Evolutionary conservation across 2,329 filamentous ascomycete species (phyloP).

Genomic region (Hypoxylon sp.): DNA sequence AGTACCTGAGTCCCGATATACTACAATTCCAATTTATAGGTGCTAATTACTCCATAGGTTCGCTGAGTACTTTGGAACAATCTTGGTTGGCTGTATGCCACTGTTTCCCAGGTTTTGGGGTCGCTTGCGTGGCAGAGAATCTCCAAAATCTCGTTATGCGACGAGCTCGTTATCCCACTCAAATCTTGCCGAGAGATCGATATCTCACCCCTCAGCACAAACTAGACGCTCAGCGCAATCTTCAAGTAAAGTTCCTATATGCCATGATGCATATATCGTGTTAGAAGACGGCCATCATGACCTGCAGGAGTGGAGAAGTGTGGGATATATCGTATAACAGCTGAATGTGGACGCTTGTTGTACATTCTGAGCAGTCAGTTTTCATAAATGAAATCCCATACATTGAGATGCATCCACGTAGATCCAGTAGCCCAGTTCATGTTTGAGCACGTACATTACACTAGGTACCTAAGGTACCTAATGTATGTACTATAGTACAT

Average conservation of each 20-base stretch:
- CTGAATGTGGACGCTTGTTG: background rate
- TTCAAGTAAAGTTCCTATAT: constrained; percentile 1
- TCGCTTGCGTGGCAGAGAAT: constrained; percentile 1
- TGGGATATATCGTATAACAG: constrained; percentile 1
- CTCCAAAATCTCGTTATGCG: constrained; percentile 1
- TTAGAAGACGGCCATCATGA: constrained; percentile 13
- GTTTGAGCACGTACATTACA: background rate
- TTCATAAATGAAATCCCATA: background rate
- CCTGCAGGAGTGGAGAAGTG: constrained; percentile 1
- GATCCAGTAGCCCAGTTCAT: background rate
- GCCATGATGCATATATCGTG: constrained; percentile 12
- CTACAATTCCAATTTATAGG: too few relatives aligned
- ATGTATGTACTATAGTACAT: background rate
- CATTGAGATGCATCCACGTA: too few relatives aligned
- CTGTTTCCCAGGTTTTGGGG: constrained; percentile 28
- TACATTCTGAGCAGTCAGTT: too few relatives aligned
- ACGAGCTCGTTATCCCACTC: constrained; percentile 21
- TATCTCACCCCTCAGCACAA: constrained; percentile 5
- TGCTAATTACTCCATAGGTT: constrained; percentile 6
- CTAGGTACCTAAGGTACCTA: too few relatives aligned
- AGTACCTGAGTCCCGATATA: constrained; percentile 3
- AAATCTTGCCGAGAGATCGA: constrained; percentile 5
- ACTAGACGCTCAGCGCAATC: constrained; percentile 5
- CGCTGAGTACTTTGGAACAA: constrained; percentile 28
- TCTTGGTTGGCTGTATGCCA: constrained; percentile 27